phyloP scores from a whole-genome alignment of 176 grass and related monocot species.

The Carex cristatella region DNA sequence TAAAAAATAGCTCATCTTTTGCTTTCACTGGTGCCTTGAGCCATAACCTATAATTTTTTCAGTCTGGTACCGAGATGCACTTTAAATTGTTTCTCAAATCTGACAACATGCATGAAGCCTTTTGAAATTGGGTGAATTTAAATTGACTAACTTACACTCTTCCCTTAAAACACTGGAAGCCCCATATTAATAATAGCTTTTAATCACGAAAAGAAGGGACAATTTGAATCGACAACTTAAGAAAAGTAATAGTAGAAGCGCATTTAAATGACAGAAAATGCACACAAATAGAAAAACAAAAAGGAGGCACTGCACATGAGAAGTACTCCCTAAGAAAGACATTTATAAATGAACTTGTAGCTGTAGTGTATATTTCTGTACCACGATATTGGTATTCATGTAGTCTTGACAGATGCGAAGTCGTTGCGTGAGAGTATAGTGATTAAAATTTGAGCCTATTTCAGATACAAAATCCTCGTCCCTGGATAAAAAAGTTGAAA shows the following conservation, averaged over 20 bases:
- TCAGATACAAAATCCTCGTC: conserved; percentile 57
- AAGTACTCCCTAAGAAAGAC: background rate
- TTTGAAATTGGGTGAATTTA: background rate
- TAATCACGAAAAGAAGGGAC: too few species aligned
- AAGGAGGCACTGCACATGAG: conserved; percentile 6
- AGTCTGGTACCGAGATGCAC: background rate
- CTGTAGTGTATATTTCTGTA: conserved; percentile 18
- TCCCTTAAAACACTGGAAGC: background rate
- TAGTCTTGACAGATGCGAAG: background rate
- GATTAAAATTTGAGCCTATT: background rate
- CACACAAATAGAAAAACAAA: background rate
- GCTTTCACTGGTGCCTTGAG: background rate
- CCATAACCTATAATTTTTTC: too few species aligned
- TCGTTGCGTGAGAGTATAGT: background rate
- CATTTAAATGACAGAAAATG: background rate
- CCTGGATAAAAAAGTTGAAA: conserved; percentile 29
- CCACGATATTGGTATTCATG: background rate
- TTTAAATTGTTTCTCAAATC: background rate
- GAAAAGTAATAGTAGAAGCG: background rate
- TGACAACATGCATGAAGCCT: background rate
- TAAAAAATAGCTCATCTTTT: background rate
- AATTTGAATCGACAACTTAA: background rate
- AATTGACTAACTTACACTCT: background rate
- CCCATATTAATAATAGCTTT: background rate
- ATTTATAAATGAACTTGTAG: background rate